Evolutionary conservation across 345 rosid genomes (phyloP).

Genomic region (Chamaenerion angustifolium): DNA sequence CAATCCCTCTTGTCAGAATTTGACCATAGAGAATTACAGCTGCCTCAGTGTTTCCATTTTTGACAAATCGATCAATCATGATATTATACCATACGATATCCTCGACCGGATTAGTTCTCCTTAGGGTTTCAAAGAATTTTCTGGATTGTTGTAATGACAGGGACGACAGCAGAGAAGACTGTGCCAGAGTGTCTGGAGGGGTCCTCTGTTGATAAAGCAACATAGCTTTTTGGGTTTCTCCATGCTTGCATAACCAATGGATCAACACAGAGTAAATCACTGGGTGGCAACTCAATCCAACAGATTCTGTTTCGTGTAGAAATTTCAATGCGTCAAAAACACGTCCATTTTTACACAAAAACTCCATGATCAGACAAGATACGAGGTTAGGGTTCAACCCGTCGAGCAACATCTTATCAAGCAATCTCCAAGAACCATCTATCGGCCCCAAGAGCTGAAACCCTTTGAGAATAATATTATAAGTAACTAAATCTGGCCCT

Average conservation of each 20-base stretch:
- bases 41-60: conserved; percentile 33
- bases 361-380: conserved; percentile 43
- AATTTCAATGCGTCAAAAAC: conserved; percentile 37
- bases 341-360: conserved; percentile 49
- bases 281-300: conserved; percentile 37
- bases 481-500: conserved; percentile 61
- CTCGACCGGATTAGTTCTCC: conserved; percentile 15
- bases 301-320: conserved; percentile 34
- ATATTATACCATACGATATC: conserved; percentile 50
- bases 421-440: conserved; percentile 28
- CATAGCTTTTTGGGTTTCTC: conserved; percentile 41
- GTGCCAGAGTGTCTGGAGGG: conserved; percentile 28
- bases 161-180: conserved; percentile 40
- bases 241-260: conserved; percentile 62
- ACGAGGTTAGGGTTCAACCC: conserved; percentile 48
- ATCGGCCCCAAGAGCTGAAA: conserved; percentile 40
- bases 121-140: conserved; percentile 35
- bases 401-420: conserved; percentile 30
- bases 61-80: conserved; percentile 53
- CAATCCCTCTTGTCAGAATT: conserved; percentile 26
- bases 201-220: conserved; percentile 32
- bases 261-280: conserved; percentile 57
- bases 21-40: conserved; percentile 33
- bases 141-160: conserved; percentile 45
- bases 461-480: conserved; percentile 51